phyloP scores from a whole-genome alignment of 345 rosid species.

The Iberis pinnata region DNA sequence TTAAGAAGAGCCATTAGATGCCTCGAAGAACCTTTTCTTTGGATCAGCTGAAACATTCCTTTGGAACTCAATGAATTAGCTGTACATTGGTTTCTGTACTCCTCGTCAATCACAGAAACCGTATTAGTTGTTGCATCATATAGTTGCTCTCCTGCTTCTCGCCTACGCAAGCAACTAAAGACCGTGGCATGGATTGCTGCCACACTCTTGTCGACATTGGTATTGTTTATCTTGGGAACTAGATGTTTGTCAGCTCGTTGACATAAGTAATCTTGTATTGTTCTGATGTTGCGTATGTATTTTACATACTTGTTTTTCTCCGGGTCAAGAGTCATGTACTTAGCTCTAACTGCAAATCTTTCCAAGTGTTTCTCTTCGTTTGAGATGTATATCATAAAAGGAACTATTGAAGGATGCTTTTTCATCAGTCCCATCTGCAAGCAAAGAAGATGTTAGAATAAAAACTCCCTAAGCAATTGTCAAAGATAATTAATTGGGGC shows the following conservation, averaged over 20 bases:
- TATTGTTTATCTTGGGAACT: conserved; percentile 92
- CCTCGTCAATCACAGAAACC: conserved; percentile 71
- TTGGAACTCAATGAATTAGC: conserved; percentile 90
- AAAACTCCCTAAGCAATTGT: background rate
- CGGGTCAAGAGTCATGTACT: conserved; percentile 98
- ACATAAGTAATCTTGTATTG: conserved; percentile 89
- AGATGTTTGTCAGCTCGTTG: conserved; percentile 96
- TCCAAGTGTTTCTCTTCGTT: conserved; percentile 98
- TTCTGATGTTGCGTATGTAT: conserved; percentile 85
- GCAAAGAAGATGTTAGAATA: background rate
- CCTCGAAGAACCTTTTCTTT: conserved; percentile 91
- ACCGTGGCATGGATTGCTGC: conserved; percentile 97
- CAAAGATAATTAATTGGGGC: conserved; percentile 1
- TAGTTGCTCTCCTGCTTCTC: conserved; percentile 78
- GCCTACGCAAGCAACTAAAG: conserved; percentile 88
- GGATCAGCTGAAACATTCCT: conserved; percentile 96
- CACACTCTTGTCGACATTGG: conserved; percentile 93
- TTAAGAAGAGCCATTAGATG: conserved; percentile 96
- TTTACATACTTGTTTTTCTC: conserved; percentile 94
- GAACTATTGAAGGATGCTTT: conserved; percentile 94
- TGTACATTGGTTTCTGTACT: conserved; percentile 85
- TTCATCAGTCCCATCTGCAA: conserved; percentile 98
- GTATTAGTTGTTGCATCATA: conserved; percentile 77
- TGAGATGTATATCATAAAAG: conserved; percentile 91
- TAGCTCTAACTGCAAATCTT: conserved; percentile 96